Evolutionary conservation across 257 asterid species (phyloP), one percentile per base, ranked within the genome.

Genomic region (Schizonepeta tenuifolia): DNA sequence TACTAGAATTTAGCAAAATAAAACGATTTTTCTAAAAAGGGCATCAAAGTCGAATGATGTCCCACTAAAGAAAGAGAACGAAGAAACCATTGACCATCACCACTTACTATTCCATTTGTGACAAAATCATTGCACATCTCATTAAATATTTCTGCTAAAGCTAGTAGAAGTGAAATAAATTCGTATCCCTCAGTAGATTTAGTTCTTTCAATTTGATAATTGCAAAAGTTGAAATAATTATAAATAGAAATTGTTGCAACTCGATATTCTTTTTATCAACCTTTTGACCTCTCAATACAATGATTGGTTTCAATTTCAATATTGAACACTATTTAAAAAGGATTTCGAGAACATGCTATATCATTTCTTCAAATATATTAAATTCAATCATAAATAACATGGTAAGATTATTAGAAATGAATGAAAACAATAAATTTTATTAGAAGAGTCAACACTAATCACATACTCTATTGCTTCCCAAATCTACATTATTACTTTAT

Each of bases 51-150:
- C n/a, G n/a, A n/a, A n/a, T n/a, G n/a, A n/a, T n/a, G n/a, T n/a
- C 57, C 49, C 57, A 18, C 58, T 15, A 65, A 46, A 51, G 28
- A 51, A 51, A 18, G 9, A 47, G 38, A 47, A 14, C 7, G 12
- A 49, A 66, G 10, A 66, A 66, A 33, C 46, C 3, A 17, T 3
- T 7, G 26, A 50, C 35, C 55, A 24, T n/a, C 67, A 35, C 47
- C 67, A 36, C 28, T 17, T n/a, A 20, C n/a, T 33, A 11, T 17
- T 15, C n/a, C 8, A 59, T 31, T 26, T n/a, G 22, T 49, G 22
- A 49, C 55, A 49, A 49, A 8, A 53, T 53, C 28, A 53, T 53
- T 53, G 59, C 59, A 51, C 12, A 53, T 53, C 31, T 53, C 31
- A 9, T 53, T 20, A 53, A 53, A 21, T 53, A 51, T 18, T 5